Evolutionary conservation across 495 filamentous ascomycete species (phyloP).

Genomic region (Xylaria acuta): DNA sequence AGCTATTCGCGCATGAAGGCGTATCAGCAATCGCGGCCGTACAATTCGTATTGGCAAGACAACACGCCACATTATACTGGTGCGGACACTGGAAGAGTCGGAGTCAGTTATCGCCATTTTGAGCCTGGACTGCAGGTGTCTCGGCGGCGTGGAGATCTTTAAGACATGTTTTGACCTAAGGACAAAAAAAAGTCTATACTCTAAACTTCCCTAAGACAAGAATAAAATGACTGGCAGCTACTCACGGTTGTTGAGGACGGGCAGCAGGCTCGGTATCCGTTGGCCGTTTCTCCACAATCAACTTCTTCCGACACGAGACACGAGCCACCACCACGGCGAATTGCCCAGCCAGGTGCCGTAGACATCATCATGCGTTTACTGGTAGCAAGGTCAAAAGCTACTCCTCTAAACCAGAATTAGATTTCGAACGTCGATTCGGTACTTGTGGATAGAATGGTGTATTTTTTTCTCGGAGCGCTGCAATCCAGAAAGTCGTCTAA

Average conservation of each 20-base stretch:
- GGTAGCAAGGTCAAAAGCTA: not conserved
- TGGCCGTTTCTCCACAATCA: conserved; percentile 27
- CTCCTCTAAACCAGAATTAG: not conserved
- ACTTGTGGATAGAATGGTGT: not conserved
- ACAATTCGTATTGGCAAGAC: conserved; percentile 26
- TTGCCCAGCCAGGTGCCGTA: conserved; percentile 31
- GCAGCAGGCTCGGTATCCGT: conserved; percentile 29
- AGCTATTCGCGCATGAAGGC: conserved; percentile 29
- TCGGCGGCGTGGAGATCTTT: not conserved
- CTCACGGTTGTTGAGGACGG: conserved; percentile 27
- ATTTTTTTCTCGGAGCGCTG: not conserved
- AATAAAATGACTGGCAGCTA: not conserved
- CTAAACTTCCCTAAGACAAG: not conserved
- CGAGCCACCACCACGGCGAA: conserved; percentile 25
- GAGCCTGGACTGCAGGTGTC: not conserved
- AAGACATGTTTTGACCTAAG: not conserved
- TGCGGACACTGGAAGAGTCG: conserved; percentile 11
- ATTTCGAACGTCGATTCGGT: not conserved
- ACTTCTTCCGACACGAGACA: conserved; percentile 22
- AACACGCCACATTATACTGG: conserved; percentile 32
- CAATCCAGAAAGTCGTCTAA: not conserved
- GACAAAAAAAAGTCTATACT: not conserved
- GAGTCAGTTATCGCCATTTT: not conserved
- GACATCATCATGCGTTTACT: not conserved
- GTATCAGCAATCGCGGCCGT: conserved; percentile 24